Evolutionary conservation across 2,329 filamentous ascomycete species (phyloP).

Genomic region (Fonsecaea pedrosoi): DNA sequence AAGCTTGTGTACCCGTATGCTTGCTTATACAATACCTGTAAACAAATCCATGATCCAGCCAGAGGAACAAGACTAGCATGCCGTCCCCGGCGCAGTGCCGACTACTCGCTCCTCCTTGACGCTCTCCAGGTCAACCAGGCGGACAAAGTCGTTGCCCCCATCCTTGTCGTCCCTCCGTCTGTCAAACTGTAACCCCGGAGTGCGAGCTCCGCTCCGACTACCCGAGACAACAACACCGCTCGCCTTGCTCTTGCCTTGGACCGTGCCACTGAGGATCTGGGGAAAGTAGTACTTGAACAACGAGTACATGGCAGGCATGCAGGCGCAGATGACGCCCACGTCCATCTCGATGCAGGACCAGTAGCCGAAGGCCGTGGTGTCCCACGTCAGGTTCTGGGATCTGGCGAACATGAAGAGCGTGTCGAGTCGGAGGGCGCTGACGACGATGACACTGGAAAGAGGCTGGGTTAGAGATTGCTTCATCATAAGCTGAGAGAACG

Average conservation of each 20-base stretch:
- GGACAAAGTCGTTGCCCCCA: conserved; percentile 6
- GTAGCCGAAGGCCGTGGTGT: conserved; percentile 49
- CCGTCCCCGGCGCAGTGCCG: background rate
- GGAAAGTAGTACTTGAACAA: conserved; percentile 41
- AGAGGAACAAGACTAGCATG: background rate
- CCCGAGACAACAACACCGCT: background rate
- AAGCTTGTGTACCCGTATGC: background rate
- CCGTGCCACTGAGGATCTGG: conserved; percentile 15
- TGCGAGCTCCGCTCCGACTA: conserved; percentile 3
- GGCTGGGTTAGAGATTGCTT: background rate
- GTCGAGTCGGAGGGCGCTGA: conserved; percentile 53
- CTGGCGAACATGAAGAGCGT: conserved; percentile 53
- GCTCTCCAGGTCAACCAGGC: conserved; percentile 13
- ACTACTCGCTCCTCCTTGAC: background rate
- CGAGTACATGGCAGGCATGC: conserved; percentile 49
- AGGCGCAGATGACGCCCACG: conserved; percentile 54
- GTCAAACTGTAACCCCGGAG: conserved; percentile 14
- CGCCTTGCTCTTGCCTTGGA: conserved; percentile 19
- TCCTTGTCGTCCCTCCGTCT: background rate
- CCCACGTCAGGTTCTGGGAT: conserved; percentile 45
- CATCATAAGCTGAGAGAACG: conserved; percentile 31
- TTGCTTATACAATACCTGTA: too few relatives aligned
- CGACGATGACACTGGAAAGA: conserved; percentile 49
- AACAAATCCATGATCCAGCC: background rate
- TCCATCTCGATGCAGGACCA: conserved; percentile 55